phyloP scores from a whole-genome alignment of 495 filamentous ascomycete species.

The Penicillium subrubescens region DNA sequence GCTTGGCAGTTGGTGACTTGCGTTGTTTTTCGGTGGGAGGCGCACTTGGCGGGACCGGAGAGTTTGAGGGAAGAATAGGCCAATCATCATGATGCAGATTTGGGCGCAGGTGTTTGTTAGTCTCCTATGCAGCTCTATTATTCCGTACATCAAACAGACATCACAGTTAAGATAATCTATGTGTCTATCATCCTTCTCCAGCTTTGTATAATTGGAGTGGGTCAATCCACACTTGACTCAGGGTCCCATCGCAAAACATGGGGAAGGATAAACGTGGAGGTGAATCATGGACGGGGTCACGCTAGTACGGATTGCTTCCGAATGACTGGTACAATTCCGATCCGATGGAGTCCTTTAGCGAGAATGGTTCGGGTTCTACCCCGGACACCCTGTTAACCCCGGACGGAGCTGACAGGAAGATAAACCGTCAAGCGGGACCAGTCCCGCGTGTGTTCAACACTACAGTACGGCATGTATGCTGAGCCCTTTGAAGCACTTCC shows the following conservation, averaged over 20 bases:
- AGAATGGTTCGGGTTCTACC: neutral
- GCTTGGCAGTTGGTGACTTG: neutral
- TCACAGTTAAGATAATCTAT: neutral
- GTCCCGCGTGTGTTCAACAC: neutral
- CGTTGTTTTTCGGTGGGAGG: neutral
- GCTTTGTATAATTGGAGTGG: neutral
- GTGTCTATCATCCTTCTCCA: neutral
- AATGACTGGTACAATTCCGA: constrained; percentile 3
- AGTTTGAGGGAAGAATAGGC: neutral
- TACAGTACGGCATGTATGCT: no score
- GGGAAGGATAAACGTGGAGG: neutral
- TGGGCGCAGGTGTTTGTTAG: neutral
- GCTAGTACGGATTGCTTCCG: neutral
- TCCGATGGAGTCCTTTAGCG: neutral
- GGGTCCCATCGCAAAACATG: neutral
- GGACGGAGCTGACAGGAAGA: neutral
- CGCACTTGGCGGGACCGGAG: constrained; percentile 1
- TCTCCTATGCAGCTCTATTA: neutral
- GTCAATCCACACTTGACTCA: neutral
- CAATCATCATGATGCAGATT: neutral
- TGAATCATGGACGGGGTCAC: neutral
- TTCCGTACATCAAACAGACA: neutral
- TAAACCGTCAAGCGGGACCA: neutral
- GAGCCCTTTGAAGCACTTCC: no score
- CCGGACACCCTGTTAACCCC: neutral